Percentiles rank a stretch among this genome's conserved stretches.
These are phyloP conservation scores for Porcisia deanei DNA, from an alignment of 208 protist species.

Conservation along the genomic window DNA sequence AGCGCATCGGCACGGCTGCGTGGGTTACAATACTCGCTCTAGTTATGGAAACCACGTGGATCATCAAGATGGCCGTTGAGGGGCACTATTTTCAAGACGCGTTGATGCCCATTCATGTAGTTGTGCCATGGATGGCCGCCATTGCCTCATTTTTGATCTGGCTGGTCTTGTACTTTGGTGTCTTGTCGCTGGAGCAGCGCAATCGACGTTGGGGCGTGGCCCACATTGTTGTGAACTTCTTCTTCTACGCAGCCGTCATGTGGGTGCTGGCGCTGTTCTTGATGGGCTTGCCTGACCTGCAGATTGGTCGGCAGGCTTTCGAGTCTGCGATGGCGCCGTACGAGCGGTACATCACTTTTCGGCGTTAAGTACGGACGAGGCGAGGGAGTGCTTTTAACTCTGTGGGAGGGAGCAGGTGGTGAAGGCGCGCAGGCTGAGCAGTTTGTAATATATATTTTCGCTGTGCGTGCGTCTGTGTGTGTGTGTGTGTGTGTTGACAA, in stretches of 20 bases:
- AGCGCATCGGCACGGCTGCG: conserved; percentile 87
- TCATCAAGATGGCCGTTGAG: conserved; percentile 72
- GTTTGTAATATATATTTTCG: not conserved
- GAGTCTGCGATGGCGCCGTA: conserved; percentile 60
- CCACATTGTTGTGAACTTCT: conserved; percentile 41
- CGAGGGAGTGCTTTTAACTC: not conserved
- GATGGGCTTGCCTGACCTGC: conserved; percentile 85
- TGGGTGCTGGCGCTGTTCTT: conserved; percentile 63
- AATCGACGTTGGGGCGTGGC: conserved; percentile 20
- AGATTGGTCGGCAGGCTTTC: conserved; percentile 66
- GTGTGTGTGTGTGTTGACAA: not conserved
- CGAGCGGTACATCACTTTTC: conserved; percentile 54
- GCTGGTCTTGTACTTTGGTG: conserved; percentile 79
- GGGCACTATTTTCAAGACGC: conserved; percentile 76
- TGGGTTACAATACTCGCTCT: conserved; percentile 87
- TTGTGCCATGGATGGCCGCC: conserved; percentile 68
- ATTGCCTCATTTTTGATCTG: conserved; percentile 57
- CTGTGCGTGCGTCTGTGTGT: not conserved
- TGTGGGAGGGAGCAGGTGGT: too few relatives aligned
- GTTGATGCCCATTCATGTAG: conserved; percentile 64
- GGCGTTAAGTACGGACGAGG: conserved; percentile 28
- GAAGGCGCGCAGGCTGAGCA: not conserved
- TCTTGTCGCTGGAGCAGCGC: conserved; percentile 45
- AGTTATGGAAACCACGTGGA: conserved; percentile 73
- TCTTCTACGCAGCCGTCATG: conserved; percentile 59